A percentile compares a stretch with the other conserved stretches of the same genome.
Conservation (phyloP, 2,329 filamentous ascomycete genomes). For the Colletotrichum endophyticum region DNA sequence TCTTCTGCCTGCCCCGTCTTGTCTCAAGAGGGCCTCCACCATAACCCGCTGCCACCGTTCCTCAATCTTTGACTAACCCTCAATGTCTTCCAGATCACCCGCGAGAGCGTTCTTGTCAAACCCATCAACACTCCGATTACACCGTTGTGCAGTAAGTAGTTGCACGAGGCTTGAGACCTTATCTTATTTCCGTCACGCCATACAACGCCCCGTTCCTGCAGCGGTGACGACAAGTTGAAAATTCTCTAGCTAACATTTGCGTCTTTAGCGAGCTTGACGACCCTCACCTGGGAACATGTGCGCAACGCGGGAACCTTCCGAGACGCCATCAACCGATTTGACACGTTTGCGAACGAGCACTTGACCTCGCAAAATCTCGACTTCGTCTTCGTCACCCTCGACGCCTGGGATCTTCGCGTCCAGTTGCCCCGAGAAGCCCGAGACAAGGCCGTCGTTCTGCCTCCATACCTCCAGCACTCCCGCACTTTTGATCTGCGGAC, state of each 20-base stretch:
- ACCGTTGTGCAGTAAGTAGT: constrained; percentile 92
- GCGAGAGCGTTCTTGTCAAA: constrained; percentile 96
- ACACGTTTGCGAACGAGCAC: constrained; percentile 91
- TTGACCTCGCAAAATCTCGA: constrained; percentile 89
- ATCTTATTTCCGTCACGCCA: constrained; percentile 8
- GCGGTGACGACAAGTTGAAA: constrained; percentile 26
- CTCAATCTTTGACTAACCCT: constrained; percentile 17
- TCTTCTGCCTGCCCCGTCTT: background rate
- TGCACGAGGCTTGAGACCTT: constrained; percentile 19
- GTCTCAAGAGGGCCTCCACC: background rate
- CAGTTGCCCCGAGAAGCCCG: constrained; percentile 97
- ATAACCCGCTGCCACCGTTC: constrained; percentile 15
- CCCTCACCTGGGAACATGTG: constrained; percentile 98
- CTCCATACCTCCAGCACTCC: constrained; percentile 96
- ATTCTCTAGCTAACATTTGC: constrained; percentile 23
- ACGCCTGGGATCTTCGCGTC: constrained; percentile 97
- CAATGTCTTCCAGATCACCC: constrained; percentile 71
- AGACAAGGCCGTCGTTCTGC: constrained; percentile 96
- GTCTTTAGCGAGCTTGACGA: constrained; percentile 86
- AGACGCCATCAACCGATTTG: constrained; percentile 94
- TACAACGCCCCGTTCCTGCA: constrained; percentile 11
- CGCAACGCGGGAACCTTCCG: constrained; percentile 96
- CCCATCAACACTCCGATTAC: constrained; percentile 99
- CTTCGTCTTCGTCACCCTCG: constrained; percentile 97
- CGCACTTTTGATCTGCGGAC: constrained; percentile 95